Evolutionary conservation across 345 rosid genomes (phyloP), one percentile per base, ranked within the genome.

Genomic region (Iberis pinnata): DNA sequence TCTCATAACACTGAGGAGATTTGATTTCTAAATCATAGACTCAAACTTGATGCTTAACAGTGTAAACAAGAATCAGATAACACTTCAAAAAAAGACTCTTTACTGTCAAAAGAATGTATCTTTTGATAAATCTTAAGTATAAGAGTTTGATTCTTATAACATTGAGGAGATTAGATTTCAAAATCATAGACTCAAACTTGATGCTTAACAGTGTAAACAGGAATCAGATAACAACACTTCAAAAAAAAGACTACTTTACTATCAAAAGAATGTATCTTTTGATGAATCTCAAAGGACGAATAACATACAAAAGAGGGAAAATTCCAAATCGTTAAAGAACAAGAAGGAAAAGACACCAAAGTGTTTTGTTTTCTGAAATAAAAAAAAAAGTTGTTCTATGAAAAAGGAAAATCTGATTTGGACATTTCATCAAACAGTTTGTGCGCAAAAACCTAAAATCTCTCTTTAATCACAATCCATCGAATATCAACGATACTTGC

Each of bases 401-500:
- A 12, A 54, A 45, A 55, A 38, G 41, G 15, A 47, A 38, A 15
- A 38, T 37, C 37, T 58, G 60, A 66, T 43, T 36, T 59, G 17
- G 65, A 66, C 65, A 66, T 37, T 66, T 58, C 70, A 38, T 66
- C 70, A 49, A 58, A 18, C 71, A 67, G 65, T 59, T 59, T 27
- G 65, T 58, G 70, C 41, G 70, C 70, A n/a, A 58, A 36, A 58
- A 16, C 49, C 55, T 59, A 51, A 37, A 5, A 14, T 6, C 46
- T 51, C 46, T 65, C 47, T 31, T 57, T 38, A 42, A 65, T 58
- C 37, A 44, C 65, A 43, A 52, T 58, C 48, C 38, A 36, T 5
- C 25, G 6, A 6, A 51, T 9, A 12, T 9, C 41, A 43, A 37
- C 54, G 29, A 49, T 18, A 18, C 58, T 56, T 46, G 7, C 43